Conservation (phyloP, 1,139 yeast species). For the Blastobotrys apis region DNA sequence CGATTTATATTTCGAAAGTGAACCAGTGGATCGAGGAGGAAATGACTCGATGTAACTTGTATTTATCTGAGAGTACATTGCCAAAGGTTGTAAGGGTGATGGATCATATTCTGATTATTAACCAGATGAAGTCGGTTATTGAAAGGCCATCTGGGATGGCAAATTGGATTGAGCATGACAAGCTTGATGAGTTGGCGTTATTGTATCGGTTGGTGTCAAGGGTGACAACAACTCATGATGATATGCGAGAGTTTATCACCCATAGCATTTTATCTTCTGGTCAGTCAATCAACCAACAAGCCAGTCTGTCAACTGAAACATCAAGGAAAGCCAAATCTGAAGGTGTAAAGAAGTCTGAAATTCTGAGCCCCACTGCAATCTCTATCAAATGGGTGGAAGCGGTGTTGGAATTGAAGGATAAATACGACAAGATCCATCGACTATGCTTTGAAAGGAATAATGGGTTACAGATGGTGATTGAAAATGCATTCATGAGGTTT, state of each 20-base stretch:
- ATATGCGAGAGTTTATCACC: constrained; percentile 49
- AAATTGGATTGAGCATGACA: constrained; percentile 48
- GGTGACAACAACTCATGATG: constrained; percentile 50
- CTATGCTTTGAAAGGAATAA: constrained; percentile 49
- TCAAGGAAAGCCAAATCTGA: constrained; percentile 25
- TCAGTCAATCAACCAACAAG: constrained; percentile 32
- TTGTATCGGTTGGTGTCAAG: constrained; percentile 50
- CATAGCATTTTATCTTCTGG: constrained; percentile 47
- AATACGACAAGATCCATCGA: constrained; percentile 46
- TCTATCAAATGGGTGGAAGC: constrained; percentile 71
- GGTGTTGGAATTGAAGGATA: constrained; percentile 51
- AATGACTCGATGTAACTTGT: constrained; percentile 50
- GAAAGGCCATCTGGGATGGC: constrained; percentile 51
- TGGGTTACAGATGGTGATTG: constrained; percentile 52
- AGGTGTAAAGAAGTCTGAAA: constrained; percentile 34
- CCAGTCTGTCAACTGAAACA: constrained; percentile 21
- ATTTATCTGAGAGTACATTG: constrained; percentile 50
- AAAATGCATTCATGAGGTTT: constrained; percentile 58
- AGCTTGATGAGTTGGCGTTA: constrained; percentile 41
- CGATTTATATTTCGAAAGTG: constrained; percentile 53
- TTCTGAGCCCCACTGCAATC: constrained; percentile 43
- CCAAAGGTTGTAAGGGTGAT: constrained; percentile 54
- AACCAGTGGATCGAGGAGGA: constrained; percentile 56
- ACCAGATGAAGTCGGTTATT: constrained; percentile 51
- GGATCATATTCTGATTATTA: constrained; percentile 60